Evolutionary conservation across 495 filamentous ascomycete genomes (phyloP).

Genomic region (Melanomma pulvis-pyrius): DNA sequence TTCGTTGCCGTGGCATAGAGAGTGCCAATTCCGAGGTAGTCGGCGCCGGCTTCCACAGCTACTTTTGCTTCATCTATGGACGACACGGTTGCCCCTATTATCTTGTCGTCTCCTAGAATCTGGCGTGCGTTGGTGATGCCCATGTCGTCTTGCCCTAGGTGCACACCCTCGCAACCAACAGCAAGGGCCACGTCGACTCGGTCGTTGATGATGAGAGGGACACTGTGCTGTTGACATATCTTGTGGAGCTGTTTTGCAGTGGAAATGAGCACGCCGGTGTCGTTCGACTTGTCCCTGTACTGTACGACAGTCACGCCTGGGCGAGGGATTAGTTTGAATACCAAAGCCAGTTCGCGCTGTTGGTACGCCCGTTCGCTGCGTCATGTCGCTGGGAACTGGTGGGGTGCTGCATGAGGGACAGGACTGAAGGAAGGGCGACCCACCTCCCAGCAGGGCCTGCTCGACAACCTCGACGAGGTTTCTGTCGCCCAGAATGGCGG

Average conservation of each 20-base stretch:
- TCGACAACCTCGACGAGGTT: constrained; percentile 76
- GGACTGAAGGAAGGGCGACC: constrained; percentile 34
- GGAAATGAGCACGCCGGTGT: constrained; percentile 71
- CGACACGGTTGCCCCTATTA: constrained; percentile 73
- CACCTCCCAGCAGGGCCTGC: constrained; percentile 71
- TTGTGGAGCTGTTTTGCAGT: constrained; percentile 71
- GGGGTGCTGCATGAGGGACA: constrained; percentile 22
- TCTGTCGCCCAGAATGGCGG: constrained; percentile 69
- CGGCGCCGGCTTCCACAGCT: constrained; percentile 71
- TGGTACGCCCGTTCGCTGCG: background rate
- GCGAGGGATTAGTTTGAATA: background rate
- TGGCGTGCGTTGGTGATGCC: constrained; percentile 66
- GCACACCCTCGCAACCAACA: constrained; percentile 83
- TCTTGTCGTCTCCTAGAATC: constrained; percentile 71
- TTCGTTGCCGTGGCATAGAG: constrained; percentile 62
- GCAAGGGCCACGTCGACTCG: constrained; percentile 90
- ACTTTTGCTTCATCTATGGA: constrained; percentile 66
- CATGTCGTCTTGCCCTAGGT: constrained; percentile 95
- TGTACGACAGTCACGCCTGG: constrained; percentile 82
- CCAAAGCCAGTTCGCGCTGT: background rate
- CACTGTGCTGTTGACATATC: constrained; percentile 64
- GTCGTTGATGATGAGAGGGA: constrained; percentile 93
- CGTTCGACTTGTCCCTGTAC: constrained; percentile 83
- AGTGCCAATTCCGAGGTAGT: constrained; percentile 88
- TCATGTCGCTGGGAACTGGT: background rate